Percentiles rank a stretch among this genome's conserved stretches.
phyloP scores from a whole-genome alignment of 208 protist genomes.

The Trypanosoma mega region DNA sequence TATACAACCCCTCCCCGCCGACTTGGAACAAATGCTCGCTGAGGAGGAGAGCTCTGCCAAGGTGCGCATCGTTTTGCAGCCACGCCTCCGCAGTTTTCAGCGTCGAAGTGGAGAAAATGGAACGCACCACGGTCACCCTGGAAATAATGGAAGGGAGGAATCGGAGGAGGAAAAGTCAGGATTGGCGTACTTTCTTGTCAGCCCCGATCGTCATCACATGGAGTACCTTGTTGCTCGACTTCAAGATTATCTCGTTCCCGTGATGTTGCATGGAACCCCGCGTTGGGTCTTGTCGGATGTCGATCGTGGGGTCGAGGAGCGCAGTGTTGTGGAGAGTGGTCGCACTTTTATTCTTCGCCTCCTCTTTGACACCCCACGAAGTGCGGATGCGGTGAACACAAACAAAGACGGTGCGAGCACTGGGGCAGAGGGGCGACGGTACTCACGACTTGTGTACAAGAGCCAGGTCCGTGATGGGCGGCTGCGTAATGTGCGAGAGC shows the following conservation, averaged over 20 bases:
- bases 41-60: conserved; percentile 69
- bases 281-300: conserved; percentile 86
- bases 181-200: conserved; percentile 80
- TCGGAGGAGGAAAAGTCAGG: conserved; percentile 29
- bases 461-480: conserved; percentile 60
- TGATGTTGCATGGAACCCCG: conserved; percentile 54
- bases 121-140: background rate
- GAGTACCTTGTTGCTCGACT: conserved; percentile 56
- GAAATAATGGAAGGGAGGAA: background rate
- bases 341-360: conserved; percentile 17
- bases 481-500: conserved; percentile 71
- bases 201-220: conserved; percentile 66
- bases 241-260: conserved; percentile 66
- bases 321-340: conserved; percentile 26
- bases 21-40: conserved; percentile 51
- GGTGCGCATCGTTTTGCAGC: conserved; percentile 84
- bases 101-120: too few relatives aligned
- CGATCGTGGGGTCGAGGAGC: conserved; percentile 52
- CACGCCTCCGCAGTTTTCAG: conserved; percentile 56
- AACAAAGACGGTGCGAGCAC: background rate
- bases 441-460: conserved; percentile 73
- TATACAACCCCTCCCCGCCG: conserved; percentile 41
- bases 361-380: conserved; percentile 25
- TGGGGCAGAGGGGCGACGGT: background rate
- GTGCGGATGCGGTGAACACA: background rate